Conservation (phyloP, 2,329 filamentous ascomycete species). For the Penicillium sp. region DNA sequence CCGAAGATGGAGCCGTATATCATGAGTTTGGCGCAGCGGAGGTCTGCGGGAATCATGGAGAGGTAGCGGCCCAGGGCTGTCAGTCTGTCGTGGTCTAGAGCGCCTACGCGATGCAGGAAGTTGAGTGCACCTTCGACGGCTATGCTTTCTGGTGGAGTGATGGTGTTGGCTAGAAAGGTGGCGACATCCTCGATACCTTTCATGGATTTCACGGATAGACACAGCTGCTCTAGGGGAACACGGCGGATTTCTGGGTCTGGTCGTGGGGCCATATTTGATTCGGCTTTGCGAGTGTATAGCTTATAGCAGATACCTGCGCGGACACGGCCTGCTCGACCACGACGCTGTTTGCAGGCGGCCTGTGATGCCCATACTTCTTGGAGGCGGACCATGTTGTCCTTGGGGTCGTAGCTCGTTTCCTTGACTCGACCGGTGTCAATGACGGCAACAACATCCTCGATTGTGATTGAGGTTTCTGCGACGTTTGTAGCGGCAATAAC, state of each 20-base stretch:
- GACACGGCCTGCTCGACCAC: conserved; percentile 90
- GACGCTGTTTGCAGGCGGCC: conserved; percentile 90
- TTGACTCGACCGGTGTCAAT: conserved; percentile 96
- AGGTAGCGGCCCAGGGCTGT: conserved; percentile 90
- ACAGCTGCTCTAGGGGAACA: conserved; percentile 91
- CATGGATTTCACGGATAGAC: conserved; percentile 93
- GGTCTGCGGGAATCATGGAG: conserved; percentile 90
- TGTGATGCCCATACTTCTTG: conserved; percentile 94
- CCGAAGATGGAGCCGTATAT: conserved; percentile 93
- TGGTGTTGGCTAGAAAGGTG: conserved; percentile 76
- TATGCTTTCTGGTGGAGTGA: conserved; percentile 81
- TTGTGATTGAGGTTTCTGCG: conserved; percentile 97
- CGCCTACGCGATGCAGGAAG: conserved; percentile 80
- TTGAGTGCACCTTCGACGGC: conserved; percentile 84
- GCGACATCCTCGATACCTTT: conserved; percentile 75
- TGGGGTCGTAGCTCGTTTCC: conserved; percentile 89
- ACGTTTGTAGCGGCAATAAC: conserved; percentile 95
- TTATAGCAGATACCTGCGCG: conserved; percentile 92
- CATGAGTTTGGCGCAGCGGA: conserved; percentile 91
- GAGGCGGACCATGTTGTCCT: conserved; percentile 90
- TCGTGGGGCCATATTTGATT: conserved; percentile 78
- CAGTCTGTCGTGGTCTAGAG: conserved; percentile 78
- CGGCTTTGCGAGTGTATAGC: conserved; percentile 82
- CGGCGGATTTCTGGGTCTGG: conserved; percentile 92
- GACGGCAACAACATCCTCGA: conserved; percentile 93